Percentiles rank a stretch among this genome's conserved stretches.
Conservation (phyloP, 192 early-diverging fungal genomes). For the Gamsiella multidivaricata region DNA sequence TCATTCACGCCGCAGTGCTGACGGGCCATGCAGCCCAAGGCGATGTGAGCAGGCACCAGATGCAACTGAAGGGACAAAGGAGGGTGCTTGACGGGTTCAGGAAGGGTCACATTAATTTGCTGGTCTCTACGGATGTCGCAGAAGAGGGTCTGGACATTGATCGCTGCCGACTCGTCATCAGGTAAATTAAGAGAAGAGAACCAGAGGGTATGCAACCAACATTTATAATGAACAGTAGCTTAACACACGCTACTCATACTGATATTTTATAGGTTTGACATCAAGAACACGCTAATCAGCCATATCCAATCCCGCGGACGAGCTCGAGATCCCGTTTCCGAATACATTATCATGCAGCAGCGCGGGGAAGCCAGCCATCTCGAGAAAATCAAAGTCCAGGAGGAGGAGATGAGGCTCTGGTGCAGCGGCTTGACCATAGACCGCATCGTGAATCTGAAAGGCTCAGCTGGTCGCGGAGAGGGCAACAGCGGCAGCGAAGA, state of each 20-base stretch:
- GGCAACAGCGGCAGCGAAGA: slow-evolving; percentile 13
- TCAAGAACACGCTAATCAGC: slow-evolving; percentile 76
- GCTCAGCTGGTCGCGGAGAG: neutral
- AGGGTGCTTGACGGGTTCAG: slow-evolving; percentile 75
- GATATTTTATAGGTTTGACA: slow-evolving; percentile 70
- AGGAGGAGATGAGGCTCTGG: slow-evolving; percentile 73
- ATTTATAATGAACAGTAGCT: neutral
- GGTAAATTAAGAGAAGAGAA: too few species aligned
- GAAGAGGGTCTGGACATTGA: slow-evolving; percentile 96
- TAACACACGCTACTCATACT: neutral
- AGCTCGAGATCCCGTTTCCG: slow-evolving; percentile 75
- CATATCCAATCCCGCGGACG: slow-evolving; percentile 92
- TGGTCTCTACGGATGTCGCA: slow-evolving; percentile 92
- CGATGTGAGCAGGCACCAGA: slow-evolving; percentile 54
- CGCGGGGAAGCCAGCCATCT: slow-evolving; percentile 24
- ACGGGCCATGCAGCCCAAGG: slow-evolving; percentile 66
- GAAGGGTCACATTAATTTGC: slow-evolving; percentile 72
- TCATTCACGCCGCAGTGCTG: slow-evolving; percentile 60
- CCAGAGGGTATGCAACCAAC: neutral
- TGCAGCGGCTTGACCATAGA: slow-evolving; percentile 61
- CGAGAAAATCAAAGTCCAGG: slow-evolving; percentile 54
- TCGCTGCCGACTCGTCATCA: slow-evolving; percentile 86
- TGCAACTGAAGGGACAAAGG: slow-evolving; percentile 65
- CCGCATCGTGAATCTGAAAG: slow-evolving; percentile 22
- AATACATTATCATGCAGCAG: slow-evolving; percentile 77